Evolutionary conservation across 2,329 filamentous ascomycete species (phyloP).

Genomic region (Rhynchosporium secalis): DNA sequence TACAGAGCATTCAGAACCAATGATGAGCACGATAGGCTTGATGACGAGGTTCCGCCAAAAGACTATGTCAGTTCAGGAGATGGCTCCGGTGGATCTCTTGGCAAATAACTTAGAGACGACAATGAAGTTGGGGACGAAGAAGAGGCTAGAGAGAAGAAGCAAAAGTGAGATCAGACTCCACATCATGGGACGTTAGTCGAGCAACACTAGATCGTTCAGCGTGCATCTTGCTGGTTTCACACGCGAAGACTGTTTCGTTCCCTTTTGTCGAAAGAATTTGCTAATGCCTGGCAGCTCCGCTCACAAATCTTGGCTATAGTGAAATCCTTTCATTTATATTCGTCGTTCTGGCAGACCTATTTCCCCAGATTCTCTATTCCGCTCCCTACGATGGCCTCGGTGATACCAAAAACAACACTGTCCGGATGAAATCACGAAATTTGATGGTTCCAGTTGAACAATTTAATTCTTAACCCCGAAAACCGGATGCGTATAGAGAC

Average conservation of each 20-base stretch:
- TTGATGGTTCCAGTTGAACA: background rate
- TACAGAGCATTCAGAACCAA: slow-evolving; percentile 7
- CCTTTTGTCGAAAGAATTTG: too few relatives aligned
- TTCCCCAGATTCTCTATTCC: background rate
- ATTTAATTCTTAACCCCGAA: background rate
- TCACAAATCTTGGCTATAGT: background rate
- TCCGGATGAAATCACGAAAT: background rate
- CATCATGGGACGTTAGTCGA: background rate
- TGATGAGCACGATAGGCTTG: slow-evolving; percentile 21
- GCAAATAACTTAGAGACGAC: background rate
- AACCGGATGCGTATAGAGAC: slow-evolving; percentile 1
- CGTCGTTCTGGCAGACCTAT: background rate
- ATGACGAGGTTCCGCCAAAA: slow-evolving; percentile 22
- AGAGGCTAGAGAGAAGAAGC: background rate
- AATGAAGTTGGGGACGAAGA: background rate
- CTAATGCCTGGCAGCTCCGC: too few relatives aligned
- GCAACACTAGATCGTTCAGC: background rate
- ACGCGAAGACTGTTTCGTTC: too few relatives aligned
- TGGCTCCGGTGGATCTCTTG: background rate
- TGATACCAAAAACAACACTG: background rate
- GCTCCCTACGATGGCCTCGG: background rate
- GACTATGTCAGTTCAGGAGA: background rate
- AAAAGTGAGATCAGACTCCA: background rate
- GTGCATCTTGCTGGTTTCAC: background rate
- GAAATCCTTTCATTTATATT: background rate